phyloP scores from a whole-genome alignment of 108 stramenopile genomes.

The Mediolabrus comicus region DNA sequence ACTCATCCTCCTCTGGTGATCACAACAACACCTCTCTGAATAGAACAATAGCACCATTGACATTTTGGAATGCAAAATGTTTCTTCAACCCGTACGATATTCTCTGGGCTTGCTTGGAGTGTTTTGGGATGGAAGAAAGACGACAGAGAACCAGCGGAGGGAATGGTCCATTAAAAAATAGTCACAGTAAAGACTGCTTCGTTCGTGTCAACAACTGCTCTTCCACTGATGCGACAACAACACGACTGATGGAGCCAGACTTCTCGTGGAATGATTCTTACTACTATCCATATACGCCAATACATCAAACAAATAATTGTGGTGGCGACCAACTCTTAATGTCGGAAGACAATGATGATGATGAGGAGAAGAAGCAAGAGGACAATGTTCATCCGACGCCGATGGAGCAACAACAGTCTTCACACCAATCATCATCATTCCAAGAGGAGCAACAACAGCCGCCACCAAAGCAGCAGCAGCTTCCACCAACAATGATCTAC shows the following conservation, averaged over 20 bases:
- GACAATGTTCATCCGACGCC: neutral
- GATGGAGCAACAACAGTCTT: neutral
- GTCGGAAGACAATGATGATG: neutral
- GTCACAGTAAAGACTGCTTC: slow-evolving; percentile 24
- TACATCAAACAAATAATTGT: neutral
- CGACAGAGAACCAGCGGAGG: neutral
- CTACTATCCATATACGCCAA: slow-evolving; percentile 5
- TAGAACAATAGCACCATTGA: neutral
- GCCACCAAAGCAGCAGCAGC: neutral
- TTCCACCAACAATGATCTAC: neutral
- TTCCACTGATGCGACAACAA: neutral
- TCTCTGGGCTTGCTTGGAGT: slow-evolving; percentile 9
- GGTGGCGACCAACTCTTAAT: neutral
- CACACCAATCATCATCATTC: no score
- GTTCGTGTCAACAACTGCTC: slow-evolving; percentile 3
- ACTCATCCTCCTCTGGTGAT: neutral
- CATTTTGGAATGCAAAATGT: neutral
- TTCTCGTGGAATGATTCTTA: neutral
- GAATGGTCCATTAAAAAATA: neutral
- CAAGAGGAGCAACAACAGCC: no score
- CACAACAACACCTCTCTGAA: neutral
- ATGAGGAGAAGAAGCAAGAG: slow-evolving; percentile 2
- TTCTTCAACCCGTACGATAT: neutral
- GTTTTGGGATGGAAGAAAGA: slow-evolving; percentile 2
- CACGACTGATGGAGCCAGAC: neutral